These are phyloP conservation scores for Termitomyces bulborhizus DNA, from an alignment of 768 basidiomycete genomes.

Conservation along the genomic window DNA sequence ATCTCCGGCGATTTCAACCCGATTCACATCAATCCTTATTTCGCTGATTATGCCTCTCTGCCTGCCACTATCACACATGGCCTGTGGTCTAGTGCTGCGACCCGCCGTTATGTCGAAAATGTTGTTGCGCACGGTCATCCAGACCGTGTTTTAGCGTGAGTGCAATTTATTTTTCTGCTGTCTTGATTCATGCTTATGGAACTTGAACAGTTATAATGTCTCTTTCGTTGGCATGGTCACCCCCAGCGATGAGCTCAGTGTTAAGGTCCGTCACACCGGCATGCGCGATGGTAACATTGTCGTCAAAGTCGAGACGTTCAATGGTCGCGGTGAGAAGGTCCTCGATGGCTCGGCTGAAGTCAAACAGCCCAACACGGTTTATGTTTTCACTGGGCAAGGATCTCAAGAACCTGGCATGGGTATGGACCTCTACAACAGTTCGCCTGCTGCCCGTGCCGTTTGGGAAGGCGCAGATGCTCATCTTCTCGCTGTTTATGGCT, in stretches of 20 bases:
- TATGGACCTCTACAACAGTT: conserved; percentile 93
- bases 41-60: conserved; percentile 87
- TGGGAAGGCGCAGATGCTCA: conserved; percentile 97
- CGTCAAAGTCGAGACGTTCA: conserved; percentile 81
- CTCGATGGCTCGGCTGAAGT: conserved; percentile 91
- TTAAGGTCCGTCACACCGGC: conserved; percentile 83
- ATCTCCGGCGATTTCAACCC: conserved; percentile 99
- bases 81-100: conserved; percentile 94
- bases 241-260: conserved; percentile 80
- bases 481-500: conserved; percentile 91
- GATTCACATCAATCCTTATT: conserved; percentile 98
- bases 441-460: conserved; percentile 90
- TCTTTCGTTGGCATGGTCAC: conserved; percentile 97
- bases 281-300: conserved; percentile 95
- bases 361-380: conserved; percentile 85
- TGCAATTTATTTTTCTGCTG: conserved; percentile 13
- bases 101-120: conserved; percentile 87
- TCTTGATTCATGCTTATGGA: neutral
- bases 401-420: conserved; percentile 99
- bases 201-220: conserved; percentile 69
- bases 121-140: conserved; percentile 91
- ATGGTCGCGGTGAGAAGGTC: conserved; percentile 85
- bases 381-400: conserved; percentile 98
- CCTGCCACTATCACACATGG: conserved; percentile 98
- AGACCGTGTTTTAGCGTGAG: conserved; percentile 82